Base-by-base conservation (phyloP, 129 eudicot genomes). In the Flaveria trinervia region DNA sequence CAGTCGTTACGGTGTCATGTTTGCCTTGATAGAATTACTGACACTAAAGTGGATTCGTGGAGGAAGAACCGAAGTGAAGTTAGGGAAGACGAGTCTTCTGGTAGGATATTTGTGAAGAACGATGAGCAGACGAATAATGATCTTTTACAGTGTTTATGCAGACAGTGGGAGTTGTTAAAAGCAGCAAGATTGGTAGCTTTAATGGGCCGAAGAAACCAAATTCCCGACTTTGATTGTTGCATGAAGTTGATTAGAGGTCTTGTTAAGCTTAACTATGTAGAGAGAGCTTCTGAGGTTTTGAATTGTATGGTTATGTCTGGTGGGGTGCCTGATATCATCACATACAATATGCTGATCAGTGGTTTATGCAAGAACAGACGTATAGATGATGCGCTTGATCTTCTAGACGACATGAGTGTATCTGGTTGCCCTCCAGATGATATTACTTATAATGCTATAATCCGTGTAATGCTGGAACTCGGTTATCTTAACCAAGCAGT, bases 341-440 rank as follows among this genome's bases (percentile, higher is more conserved):
- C 98, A 50, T 88, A 88, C 81, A 92, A 92, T 77, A 92, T 85
- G 88, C 76, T 92, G 44, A 84, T 92, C 56, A 70, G 86, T 55
- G 86, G 93, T 64, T 72, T 92, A 74, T 92, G 98, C 80, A 86
- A 84, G 71, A 81, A 86, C 52, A 82, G 86, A 56, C 57, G 45
- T 20, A 68, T 90, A 73, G 72, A 82, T 3, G 70, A 71, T 46
- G 96, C 98, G 23, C 76, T 90, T 73, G 85, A 88, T 83, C 46
- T 87, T 76, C 72, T 90, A 70, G 96, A 88, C 39, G 67, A 57
- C 68, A 92, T 92, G 98, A 90, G 83, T 79, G 81, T 69, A 68
- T 79, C 89, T 55, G 98, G 98, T 68, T 92, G 98, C 49, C 92
- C 90, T 5, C 98, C 98, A 5, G 98, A 90, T 83, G 91, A 64